Evolutionary conservation across 2,329 filamentous ascomycete genomes (phyloP).

Genomic region (Biscogniauxia mediterranea): DNA sequence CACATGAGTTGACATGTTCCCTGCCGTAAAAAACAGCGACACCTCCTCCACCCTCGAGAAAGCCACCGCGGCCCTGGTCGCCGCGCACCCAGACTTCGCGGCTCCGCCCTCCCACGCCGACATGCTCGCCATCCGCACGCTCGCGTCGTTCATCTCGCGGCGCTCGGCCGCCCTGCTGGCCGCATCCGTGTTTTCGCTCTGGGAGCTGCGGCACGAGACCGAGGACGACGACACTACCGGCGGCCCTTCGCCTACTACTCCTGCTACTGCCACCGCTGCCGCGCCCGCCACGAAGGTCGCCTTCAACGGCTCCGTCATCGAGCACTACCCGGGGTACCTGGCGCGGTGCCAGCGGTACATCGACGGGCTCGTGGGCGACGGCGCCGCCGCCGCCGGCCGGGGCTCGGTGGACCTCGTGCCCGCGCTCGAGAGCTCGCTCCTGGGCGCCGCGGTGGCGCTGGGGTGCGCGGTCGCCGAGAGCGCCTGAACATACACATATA

Average conservation of each 20-base stretch:
- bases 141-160: slow-evolving; percentile 54
- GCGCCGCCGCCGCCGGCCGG: slow-evolving; percentile 24
- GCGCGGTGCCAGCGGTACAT: slow-evolving; percentile 61
- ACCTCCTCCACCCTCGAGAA: slow-evolving; percentile 40
- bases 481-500: neutral
- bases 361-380: slow-evolving; percentile 50
- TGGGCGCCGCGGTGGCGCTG: slow-evolving; percentile 72
- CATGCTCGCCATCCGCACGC: slow-evolving; percentile 48
- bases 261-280: slow-evolving; percentile 35
- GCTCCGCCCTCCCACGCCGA: slow-evolving; percentile 40
- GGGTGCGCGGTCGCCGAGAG: slow-evolving; percentile 39
- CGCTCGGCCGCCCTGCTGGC: slow-evolving; percentile 61
- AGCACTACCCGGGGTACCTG: slow-evolving; percentile 71
- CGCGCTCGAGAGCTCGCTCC: slow-evolving; percentile 71
- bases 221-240: slow-evolving; percentile 34
- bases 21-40: slow-evolving; percentile 38
- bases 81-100: slow-evolving; percentile 45
- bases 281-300: slow-evolving; percentile 57
- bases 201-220: slow-evolving; percentile 52
- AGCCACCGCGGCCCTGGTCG: slow-evolving; percentile 48
- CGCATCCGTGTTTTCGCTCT: slow-evolving; percentile 57
- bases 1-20: too few species aligned
- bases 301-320: slow-evolving; percentile 77
- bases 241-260: slow-evolving; percentile 7
- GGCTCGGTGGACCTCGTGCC: slow-evolving; percentile 60